These are phyloP conservation scores for Fragaria iinumae DNA, from an alignment of 306 rosid genomes.

Conservation along the genomic window DNA sequence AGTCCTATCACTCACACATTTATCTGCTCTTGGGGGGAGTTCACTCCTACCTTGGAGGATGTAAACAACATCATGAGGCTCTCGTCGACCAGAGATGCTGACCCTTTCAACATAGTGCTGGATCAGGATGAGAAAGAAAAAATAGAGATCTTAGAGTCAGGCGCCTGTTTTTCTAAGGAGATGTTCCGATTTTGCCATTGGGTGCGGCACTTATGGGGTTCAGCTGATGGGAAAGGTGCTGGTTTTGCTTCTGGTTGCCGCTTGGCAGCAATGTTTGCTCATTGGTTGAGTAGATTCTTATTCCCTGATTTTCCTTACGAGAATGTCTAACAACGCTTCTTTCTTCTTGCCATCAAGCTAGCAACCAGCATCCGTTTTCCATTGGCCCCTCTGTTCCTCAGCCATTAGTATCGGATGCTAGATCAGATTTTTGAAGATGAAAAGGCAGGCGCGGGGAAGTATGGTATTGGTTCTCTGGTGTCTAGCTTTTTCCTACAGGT, in stretches of 20 bases:
- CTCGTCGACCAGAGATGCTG: fast-evolving
- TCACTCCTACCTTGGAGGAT: background rate
- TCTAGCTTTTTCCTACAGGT: too few relatives aligned
- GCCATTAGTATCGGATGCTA: background rate
- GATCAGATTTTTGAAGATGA: background rate
- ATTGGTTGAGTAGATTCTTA: too few relatives aligned
- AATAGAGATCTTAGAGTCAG: too few relatives aligned
- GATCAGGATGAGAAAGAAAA: too few relatives aligned
- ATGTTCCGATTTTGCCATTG: too few relatives aligned
- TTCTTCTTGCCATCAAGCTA: background rate
- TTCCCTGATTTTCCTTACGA: too few relatives aligned
- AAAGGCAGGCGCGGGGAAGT: background rate
- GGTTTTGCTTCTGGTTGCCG: too few relatives aligned
- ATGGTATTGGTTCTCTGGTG: background rate
- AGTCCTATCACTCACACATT: background rate
- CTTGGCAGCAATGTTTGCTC: too few relatives aligned
- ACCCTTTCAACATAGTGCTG: background rate
- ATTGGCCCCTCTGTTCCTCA: background rate
- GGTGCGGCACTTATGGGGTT: background rate
- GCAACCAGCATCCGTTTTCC: background rate
- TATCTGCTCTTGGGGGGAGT: background rate
- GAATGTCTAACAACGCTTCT: background rate
- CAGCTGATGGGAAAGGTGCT: too few relatives aligned
- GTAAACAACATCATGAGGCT: background rate
- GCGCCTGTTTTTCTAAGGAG: background rate